phyloP scores from a whole-genome alignment of 768 basidiomycete genomes.

The Mrakia gelida region DNA sequence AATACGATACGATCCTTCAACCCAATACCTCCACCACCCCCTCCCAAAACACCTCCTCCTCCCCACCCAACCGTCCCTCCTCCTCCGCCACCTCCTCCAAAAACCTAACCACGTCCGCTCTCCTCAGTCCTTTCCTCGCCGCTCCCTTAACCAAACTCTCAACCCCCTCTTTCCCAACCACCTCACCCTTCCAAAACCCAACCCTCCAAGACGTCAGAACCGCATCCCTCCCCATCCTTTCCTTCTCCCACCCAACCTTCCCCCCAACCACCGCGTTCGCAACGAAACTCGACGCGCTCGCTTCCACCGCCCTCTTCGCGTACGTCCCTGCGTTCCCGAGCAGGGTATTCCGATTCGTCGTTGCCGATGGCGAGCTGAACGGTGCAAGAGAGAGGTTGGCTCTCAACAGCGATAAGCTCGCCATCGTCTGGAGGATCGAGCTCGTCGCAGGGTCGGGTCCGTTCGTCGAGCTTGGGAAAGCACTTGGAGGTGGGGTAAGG shows the following conservation, averaged over 20 bases:
- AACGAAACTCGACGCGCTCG: background rate
- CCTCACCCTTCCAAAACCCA: background rate
- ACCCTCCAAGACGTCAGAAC: background rate
- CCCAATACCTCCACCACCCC: background rate
- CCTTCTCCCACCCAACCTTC: conserved; percentile 12
- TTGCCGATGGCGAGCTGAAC: background rate
- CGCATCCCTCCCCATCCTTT: conserved; percentile 11
- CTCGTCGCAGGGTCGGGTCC: conserved; percentile 7
- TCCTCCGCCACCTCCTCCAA: conserved; percentile 2
- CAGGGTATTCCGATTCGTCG: background rate
- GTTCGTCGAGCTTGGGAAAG: background rate
- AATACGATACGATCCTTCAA: background rate
- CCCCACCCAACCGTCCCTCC: background rate
- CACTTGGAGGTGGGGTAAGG: conserved; percentile 2
- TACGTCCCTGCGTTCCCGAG: conserved; percentile 7
- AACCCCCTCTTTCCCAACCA: background rate
- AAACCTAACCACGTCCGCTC: background rate
- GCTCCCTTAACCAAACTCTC: background rate
- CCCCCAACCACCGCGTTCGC: too few relatives aligned
- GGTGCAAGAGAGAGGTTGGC: conserved; percentile 2
- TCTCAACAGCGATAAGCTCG: background rate
- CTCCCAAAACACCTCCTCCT: conserved; percentile 5
- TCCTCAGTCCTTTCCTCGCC: background rate
- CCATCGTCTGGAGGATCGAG: background rate
- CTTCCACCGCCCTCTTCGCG: background rate